Conservation (phyloP, 2,329 filamentous ascomycete species). For the Penicillium sp. region DNA sequence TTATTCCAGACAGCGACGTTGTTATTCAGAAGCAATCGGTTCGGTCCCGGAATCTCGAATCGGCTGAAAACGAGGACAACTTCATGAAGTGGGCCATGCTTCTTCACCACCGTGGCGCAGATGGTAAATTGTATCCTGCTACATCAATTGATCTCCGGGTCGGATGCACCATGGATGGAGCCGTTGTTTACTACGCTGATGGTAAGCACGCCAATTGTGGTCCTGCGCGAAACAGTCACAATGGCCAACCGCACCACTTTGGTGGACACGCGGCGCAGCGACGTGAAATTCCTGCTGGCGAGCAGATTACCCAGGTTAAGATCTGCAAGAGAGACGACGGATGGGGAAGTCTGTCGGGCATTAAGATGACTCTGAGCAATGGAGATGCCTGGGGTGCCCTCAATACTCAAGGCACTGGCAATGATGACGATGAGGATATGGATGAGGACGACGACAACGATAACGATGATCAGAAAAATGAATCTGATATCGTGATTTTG, state of each 20-base stretch:
- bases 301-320: constrained; percentile 41
- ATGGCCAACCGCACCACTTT: constrained; percentile 40
- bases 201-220: constrained; percentile 54
- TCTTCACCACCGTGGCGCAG: constrained; percentile 14
- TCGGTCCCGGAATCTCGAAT: neutral
- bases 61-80: constrained; percentile 22
- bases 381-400: constrained; percentile 40
- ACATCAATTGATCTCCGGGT: constrained; percentile 54
- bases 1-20: constrained; percentile 48
- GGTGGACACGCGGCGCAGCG: constrained; percentile 19
- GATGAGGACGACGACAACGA: neutral
- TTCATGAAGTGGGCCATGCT: constrained; percentile 30
- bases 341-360: constrained; percentile 21
- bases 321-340: constrained; percentile 26
- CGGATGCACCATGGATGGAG: constrained; percentile 54
- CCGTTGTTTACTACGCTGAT: constrained; percentile 54
- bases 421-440: neutral
- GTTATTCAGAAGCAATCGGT: constrained; percentile 49
- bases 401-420: constrained; percentile 25
- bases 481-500: constrained; percentile 17
- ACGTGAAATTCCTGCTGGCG: constrained; percentile 32
- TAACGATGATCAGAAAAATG: neutral
- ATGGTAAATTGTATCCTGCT: constrained; percentile 37
- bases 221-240: constrained; percentile 32
- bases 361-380: constrained; percentile 30